Evolutionary conservation across 495 filamentous ascomycete genomes (phyloP), one percentile per base, ranked within the genome.

Genomic region (Glonium stellatum): DNA sequence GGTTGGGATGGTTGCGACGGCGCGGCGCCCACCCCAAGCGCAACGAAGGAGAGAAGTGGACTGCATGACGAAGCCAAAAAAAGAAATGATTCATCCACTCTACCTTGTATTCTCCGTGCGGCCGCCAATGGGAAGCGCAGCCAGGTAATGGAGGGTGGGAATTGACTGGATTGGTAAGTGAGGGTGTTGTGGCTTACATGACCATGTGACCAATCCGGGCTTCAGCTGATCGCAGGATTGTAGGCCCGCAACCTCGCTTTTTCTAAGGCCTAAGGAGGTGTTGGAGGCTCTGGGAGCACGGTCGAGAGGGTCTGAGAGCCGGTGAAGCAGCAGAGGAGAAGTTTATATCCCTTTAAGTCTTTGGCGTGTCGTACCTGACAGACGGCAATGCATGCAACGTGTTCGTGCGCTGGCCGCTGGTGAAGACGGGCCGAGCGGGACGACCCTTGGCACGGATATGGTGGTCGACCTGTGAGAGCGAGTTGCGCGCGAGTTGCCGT

Each of bases 41-140:
- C 54, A 55, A 66, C 59, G 61, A 59, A 51, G 58, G 55, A 54
- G 39, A 54, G 39, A 44, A 55, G 63, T 50, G 39, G 54, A 58
- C 63, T 62, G 63, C 63, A 67, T 63, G 64, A 60, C 60, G 56
- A 57, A 13, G 57, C 64, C 60, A 60, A 62, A 66, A 42, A 59
- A 66, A 66, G 64, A 66, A 66, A 59, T 55, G 64, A 52, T 60
- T 66, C 59, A 56, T 66, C 56, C 55, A 55, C 50, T 39, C 54
- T 66, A 66, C 64, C 59, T 59, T 59, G 60, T 57, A 42, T 57
- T 56, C 59, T 23, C 36, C 15, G n/a, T 48, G 51, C 56, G 42
- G 41, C 23, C 37, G 25, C 64, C 64, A 66, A 66, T 66, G 49
- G 57, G 15, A 34, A 5, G 21, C 56, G 13, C 21, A 41, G 46